Evolutionary conservation across 495 filamentous ascomycete genomes (phyloP).

Genomic region (Trichodelitschia bisporula): DNA sequence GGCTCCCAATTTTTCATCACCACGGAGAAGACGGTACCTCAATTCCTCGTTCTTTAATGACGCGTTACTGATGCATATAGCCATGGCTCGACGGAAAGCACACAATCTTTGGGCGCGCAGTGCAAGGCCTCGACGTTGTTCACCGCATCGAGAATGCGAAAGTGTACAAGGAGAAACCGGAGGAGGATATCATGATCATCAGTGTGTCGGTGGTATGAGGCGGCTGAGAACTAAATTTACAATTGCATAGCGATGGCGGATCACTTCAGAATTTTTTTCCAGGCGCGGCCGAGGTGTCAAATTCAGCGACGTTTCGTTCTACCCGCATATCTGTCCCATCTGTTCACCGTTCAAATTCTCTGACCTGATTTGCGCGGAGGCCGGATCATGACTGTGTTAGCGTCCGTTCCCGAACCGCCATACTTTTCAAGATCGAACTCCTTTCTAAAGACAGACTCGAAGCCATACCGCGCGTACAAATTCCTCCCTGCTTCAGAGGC

Average conservation of each 20-base stretch:
- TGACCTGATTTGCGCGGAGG: no score
- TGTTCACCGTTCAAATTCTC: no score
- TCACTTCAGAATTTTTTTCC: not conserved
- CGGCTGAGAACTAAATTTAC: not conserved
- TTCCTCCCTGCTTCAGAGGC: constrained; percentile 6
- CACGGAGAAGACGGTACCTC: constrained; percentile 62
- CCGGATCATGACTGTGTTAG: not conserved
- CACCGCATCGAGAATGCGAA: constrained; percentile 85
- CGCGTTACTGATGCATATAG: constrained; percentile 11
- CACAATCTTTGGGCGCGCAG: constrained; percentile 79
- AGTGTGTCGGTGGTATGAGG: constrained; percentile 40
- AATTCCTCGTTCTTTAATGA: not conserved
- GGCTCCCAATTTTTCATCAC: constrained; percentile 87
- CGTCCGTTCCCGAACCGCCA: not conserved
- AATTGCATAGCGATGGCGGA: no score
- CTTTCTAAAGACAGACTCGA: constrained; percentile 3
- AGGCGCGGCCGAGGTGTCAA: no score
- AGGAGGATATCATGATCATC: constrained; percentile 92
- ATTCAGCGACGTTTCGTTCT: no score
- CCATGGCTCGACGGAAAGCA: constrained; percentile 94
- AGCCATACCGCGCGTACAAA: constrained; percentile 7
- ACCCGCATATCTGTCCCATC: no score
- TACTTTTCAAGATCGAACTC: constrained; percentile 6
- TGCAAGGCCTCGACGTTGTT: constrained; percentile 81
- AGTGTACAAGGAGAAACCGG: constrained; percentile 88